Evolutionary conservation across 192 early-diverging fungal genomes (phyloP).

Genomic region (Pilobolus umbonatus): DNA sequence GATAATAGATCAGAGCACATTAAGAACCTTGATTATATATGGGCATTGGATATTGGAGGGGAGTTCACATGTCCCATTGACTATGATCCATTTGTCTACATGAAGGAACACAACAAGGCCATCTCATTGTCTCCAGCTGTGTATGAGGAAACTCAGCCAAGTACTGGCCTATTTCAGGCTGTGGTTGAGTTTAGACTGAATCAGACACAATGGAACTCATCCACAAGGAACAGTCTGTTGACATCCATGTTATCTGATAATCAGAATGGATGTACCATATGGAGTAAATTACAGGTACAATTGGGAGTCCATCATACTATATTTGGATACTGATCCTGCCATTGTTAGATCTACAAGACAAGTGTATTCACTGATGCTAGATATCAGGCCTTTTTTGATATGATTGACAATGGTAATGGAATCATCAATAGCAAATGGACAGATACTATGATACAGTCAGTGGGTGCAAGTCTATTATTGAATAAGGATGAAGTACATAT

Average conservation of each 20-base stretch:
- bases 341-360: conserved; percentile 44
- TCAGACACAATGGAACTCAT: conserved; percentile 7
- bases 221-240: conserved; percentile 26
- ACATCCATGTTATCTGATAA: too few relatives aligned
- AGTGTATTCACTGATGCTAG: conserved; percentile 48
- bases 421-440: conserved; percentile 72
- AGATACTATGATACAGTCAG: conserved; percentile 67
- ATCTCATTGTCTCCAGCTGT: conserved; percentile 47
- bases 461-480: conserved; percentile 57
- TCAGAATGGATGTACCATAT: conserved; percentile 69
- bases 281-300: conserved; percentile 64
- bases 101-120: conserved; percentile 44
- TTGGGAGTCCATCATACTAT: conserved; percentile 24
- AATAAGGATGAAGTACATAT: conserved; percentile 63
- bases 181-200: conserved; percentile 31
- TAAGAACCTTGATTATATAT: conserved; percentile 48
- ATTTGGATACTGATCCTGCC: too few relatives aligned
- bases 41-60: conserved; percentile 50
- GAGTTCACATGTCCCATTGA: conserved; percentile 46
- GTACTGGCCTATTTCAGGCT: conserved; percentile 43
- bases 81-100: conserved; percentile 54
- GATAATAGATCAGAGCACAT: conserved; percentile 51
- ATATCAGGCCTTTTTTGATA: conserved; percentile 58
- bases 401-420: conserved; percentile 58
- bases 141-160: conserved; percentile 41